A percentile compares a stretch with the other conserved stretches of the same genome.
Evolutionary conservation across 306 rosid genomes (phyloP).

Genomic region (Cucurbita maxima): DNA sequence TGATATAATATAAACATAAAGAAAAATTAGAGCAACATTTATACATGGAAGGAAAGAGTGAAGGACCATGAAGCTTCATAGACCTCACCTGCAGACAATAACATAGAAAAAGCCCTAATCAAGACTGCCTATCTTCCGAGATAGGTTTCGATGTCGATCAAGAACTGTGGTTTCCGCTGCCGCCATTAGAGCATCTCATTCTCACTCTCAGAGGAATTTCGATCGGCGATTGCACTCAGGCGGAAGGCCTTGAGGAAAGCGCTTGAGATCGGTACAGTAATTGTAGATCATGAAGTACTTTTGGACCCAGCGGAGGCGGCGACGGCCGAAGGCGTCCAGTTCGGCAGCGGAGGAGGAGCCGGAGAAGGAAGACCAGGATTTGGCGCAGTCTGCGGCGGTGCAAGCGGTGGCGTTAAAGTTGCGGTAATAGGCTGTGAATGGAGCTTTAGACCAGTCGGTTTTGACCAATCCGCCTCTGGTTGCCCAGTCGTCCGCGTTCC

Average conservation of each 20-base stretch:
- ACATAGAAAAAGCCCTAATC: not conserved
- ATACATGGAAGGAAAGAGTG: not conserved
- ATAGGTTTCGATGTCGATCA: not conserved
- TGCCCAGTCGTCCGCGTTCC: constrained; percentile 25
- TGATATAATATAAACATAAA: too few relatives aligned
- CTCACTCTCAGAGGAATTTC: not conserved
- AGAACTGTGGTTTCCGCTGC: not conserved
- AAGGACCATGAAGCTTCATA: not conserved
- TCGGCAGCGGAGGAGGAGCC: constrained; percentile 7
- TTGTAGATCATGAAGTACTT: constrained; percentile 79
- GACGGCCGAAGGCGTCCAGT: constrained; percentile 52
- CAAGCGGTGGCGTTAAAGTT: constrained; percentile 35
- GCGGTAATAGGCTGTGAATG: constrained; percentile 70
- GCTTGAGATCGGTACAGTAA: constrained; percentile 57
- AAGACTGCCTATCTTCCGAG: too few relatives aligned
- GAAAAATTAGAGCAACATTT: not conserved
- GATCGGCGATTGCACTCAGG: constrained; percentile 31
- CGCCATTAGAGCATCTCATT: not conserved
- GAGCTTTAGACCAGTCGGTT: constrained; percentile 75
- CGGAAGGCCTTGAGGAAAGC: constrained; percentile 63
- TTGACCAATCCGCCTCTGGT: constrained; percentile 78
- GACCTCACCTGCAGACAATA: not conserved
- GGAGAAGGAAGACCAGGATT: not conserved
- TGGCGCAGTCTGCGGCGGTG: not conserved
- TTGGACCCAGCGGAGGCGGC: constrained; percentile 80